Evolutionary conservation across 768 basidiomycete species (phyloP), one percentile per base, ranked within the genome.

Genomic region (Pisolithus marmoratus): DNA sequence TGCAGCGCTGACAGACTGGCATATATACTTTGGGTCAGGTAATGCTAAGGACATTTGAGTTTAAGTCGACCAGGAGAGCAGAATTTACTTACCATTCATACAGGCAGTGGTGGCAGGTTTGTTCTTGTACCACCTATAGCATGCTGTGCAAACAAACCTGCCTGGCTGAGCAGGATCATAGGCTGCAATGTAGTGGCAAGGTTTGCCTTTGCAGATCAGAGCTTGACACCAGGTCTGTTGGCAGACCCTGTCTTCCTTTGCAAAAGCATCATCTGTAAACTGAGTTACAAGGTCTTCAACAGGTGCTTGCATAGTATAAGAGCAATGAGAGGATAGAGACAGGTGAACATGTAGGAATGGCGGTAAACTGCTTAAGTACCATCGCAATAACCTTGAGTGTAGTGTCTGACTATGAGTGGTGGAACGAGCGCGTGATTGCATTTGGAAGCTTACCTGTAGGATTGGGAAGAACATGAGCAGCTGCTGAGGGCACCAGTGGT

Each of bases 251-350:
- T 49, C 54, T 42, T 49, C 36, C 19, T 42, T 14, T 2, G 50
- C 54, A 43, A 26, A 12, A 19, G 38, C 46, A n/a, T 55, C 54
- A 22, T 55, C 47, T 12, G 54, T 51, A 37, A 51, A 55, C 46
- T 55, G 54, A 11, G 47, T 48, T 1, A 50, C 42, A 26, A 50
- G n/a, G 31, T 55, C 44, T 24, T 17, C 19, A 19, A 9, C 22
- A 40, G 38, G 38, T 40, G 38, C 38, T 40, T 40, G 38, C 38
- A 40, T 40, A 40, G 38, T 2, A 19, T 9, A 2, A 22, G 8
- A 9, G 14, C 22, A 22, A 40, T 19, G 6, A 40, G 19, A 40
- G 38, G 38, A 40, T 19, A 19, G 22, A 40, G n/a, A 17, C 8
- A 40, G 8, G n/a, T 19, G 38, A 22, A 40, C 8, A n/a, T n/a